Base-by-base conservation (phyloP, 306 rosid genomes). In the Mucuna pruriens region DNA sequence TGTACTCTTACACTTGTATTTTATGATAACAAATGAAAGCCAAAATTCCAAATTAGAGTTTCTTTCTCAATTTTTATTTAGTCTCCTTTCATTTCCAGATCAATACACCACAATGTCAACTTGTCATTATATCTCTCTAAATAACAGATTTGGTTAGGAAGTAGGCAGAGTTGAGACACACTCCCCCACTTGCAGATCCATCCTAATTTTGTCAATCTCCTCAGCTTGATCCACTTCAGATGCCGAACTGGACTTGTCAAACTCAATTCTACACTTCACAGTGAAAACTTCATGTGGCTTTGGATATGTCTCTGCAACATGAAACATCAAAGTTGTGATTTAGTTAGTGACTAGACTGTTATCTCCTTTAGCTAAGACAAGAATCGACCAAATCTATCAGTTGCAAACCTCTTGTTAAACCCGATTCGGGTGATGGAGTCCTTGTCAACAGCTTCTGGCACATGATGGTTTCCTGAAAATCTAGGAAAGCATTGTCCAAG, bases 391-490 rank as follows among this genome's bases (percentile, higher is more conserved):
- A 44, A 5, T 46, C 16, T 57, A 84, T 84, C 22, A 75, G 88
- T n/a, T 64, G 86, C 85, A 25, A 79, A 91, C 95, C 93, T 80
- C 54, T 65, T 42, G 83, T 78, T 34, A 79, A 25, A 67, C 11
- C 75, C 3, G 81, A 71, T 11, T 83, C 85, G 1, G 79, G 83
- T 13, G 90, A 79, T 6, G 71, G 86, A 38, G 9, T 68, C 51
- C 73, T 85, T 66, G 80, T 80, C 81, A 95, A 75, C 19, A 80
- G 78, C 78, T 95, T 95, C 77, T 93, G 99, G 83, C 99, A 95
- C 93, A 90, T 85, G 73, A 71, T 4, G 16, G 99, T 91, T 69
- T 73, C 97, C 72, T 87, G 94, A 69, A 93, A 95, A 66, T 89
- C 87, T 57, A 95, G 89, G 89, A 95, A 95, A 60, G 92, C 65